phyloP scores from a whole-genome alignment of 257 asterid species.

The Henckelia pumila region DNA sequence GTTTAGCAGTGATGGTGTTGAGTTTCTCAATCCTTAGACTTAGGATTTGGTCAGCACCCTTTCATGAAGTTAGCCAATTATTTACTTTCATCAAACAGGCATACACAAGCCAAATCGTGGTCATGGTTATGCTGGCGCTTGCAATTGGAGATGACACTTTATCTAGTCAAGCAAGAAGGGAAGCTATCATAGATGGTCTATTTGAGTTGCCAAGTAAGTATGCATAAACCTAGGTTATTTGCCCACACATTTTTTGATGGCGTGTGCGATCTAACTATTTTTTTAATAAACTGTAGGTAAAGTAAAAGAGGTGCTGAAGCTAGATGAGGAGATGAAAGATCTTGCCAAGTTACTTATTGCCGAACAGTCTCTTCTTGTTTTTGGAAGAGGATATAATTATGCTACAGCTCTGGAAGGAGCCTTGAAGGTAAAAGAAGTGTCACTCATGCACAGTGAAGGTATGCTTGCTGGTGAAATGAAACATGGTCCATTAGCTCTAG shows the following conservation, averaged over 20 bases:
- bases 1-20: neutral
- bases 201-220: slow-evolving; percentile 83
- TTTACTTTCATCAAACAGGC: slow-evolving; percentile 54
- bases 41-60: neutral
- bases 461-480: slow-evolving; percentile 99
- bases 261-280: slow-evolving; percentile 13
- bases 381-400: slow-evolving; percentile 93
- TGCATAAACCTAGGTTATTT: neutral
- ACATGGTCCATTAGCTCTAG: slow-evolving; percentile 97
- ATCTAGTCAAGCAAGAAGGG: slow-evolving; percentile 79
- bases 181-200: slow-evolving; percentile 81
- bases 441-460: slow-evolving; percentile 99
- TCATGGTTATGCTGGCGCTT: slow-evolving; percentile 97
- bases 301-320: slow-evolving; percentile 88
- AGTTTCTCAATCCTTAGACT: neutral
- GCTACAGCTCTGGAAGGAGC: slow-evolving; percentile 99
- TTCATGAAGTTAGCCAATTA: slow-evolving; percentile 21
- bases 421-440: slow-evolving; percentile 94
- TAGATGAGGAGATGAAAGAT: slow-evolving; percentile 84
- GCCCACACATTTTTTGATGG: slow-evolving; percentile 1
- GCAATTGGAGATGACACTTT: slow-evolving; percentile 87
- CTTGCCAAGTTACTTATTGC: slow-evolving; percentile 74
- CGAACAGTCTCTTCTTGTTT: slow-evolving; percentile 94
- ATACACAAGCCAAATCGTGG: slow-evolving; percentile 95
- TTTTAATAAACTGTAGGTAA: slow-evolving; percentile 49